A percentile compares a stretch with the other conserved stretches of the same genome.
These are phyloP conservation scores for Brassica cretica DNA, from an alignment of 345 rosid species.

Conservation along the genomic window DNA sequence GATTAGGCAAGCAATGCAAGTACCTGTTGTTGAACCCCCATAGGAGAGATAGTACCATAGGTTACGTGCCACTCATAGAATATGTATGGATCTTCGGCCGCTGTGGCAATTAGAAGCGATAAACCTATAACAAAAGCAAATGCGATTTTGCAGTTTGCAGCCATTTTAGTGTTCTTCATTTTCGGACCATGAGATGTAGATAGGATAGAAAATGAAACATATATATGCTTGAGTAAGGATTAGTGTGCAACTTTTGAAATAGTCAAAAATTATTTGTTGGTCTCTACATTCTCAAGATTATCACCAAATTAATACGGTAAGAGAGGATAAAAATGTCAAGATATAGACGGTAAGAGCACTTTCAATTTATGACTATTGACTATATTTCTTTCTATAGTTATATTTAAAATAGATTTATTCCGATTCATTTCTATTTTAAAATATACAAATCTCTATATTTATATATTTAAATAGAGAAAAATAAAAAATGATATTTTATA, in stretches of 20 bases:
- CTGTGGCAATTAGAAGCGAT: conserved; percentile 4
- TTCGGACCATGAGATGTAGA: neutral
- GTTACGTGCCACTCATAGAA: conserved; percentile 30
- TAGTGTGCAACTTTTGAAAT: neutral
- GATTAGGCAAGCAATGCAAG: neutral
- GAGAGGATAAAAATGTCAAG: neutral
- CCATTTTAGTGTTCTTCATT: neutral
- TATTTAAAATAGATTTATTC: too few species aligned
- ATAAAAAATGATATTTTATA: too few species aligned
- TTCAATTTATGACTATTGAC: too few species aligned
- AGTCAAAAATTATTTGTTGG: neutral
- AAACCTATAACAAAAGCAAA: neutral
- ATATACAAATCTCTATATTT: too few species aligned
- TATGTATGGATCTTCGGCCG: conserved; percentile 14
- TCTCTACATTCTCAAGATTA: neutral
- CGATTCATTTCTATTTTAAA: too few species aligned
- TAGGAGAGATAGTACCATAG: conserved; percentile 24
- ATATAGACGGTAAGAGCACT: neutral
- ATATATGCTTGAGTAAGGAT: neutral
- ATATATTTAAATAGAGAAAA: too few species aligned
- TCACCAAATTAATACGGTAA: neutral
- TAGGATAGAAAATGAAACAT: neutral
- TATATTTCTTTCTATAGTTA: too few species aligned
- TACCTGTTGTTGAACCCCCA: conserved; percentile 25
- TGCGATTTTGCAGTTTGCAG: neutral